Base-by-base conservation (phyloP, 1,284 basidiomycete species). In the Tylopilus orsonianus region DNA sequence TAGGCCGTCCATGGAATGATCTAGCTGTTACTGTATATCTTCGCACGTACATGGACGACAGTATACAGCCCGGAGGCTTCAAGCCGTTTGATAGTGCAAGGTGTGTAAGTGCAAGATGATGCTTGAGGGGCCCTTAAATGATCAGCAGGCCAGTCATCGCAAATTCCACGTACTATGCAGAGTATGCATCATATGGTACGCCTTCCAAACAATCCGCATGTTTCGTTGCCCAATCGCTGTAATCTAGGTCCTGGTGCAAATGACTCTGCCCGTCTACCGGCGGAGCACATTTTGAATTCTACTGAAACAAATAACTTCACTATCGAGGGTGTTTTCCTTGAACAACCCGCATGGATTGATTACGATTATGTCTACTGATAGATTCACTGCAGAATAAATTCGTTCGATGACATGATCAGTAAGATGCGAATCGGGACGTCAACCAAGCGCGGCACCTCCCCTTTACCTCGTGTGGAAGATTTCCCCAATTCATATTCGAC, bases 1-100 rank as follows among this genome's bases (percentile, higher is more conserved):
- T 50, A 75, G 76, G 79, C 14, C 73, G 81, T 2, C 80, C 81
- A 1, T 83, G 81, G 81, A 83, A 83, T 58, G 78, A 81, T 56
- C 67, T 79, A 6, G 78, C 80, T 0, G 78, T 77, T 0, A 78
- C 79, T 0, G 78, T 82, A 0, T 82, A 66, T 54, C 59, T 83
- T 9, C 66, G 65, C n/a, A 80, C 76, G 0, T 78, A 71, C 56
- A 84, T 82, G 80, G 79, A 83, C 49, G 67, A 77, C 10, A 80
- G 74, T 54, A 71, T 82, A 40, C 58, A 68, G 22, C 75, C 79
- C 1, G 72, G 60, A 6, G 80, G 80, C 0, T 83, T 75, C 67
- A 75, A 67, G 7, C 75, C 79, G 0, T 82, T 41, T 41, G 19
- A 19, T 22, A 23, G 29, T 18, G 27, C 46, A 14, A 37, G 46